A percentile compares a stretch with the other conserved stretches of the same genome.
phyloP scores from a whole-genome alignment of 75 land plant species.

The Ceratopteris richardii region DNA sequence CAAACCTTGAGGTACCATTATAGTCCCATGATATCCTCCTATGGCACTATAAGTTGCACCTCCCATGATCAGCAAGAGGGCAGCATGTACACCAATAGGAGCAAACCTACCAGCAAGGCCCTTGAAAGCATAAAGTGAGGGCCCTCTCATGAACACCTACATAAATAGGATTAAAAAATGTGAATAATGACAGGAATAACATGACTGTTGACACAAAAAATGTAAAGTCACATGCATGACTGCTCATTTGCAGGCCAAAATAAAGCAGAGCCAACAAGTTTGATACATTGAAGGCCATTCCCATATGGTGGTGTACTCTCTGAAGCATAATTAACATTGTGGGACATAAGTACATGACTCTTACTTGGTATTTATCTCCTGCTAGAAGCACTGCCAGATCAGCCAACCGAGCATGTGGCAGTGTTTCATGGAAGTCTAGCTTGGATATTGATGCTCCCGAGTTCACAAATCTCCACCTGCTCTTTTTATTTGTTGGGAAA shows the following conservation, averaged over 20 bases:
- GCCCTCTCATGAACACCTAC: conserved; percentile 75
- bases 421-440: conserved; percentile 55
- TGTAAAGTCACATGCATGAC: too few relatives aligned
- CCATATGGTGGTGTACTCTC: too few relatives aligned
- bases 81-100: conserved; percentile 94
- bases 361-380: conserved; percentile 86
- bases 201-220: too few relatives aligned
- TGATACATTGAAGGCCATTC: too few relatives aligned
- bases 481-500: background rate
- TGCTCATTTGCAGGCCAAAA: too few relatives aligned
- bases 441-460: conserved; percentile 53
- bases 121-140: conserved; percentile 80
- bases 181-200: too few relatives aligned
- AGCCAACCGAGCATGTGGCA: conserved; percentile 56
- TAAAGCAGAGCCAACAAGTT: too few relatives aligned
- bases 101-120: conserved; percentile 93
- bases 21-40: conserved; percentile 76
- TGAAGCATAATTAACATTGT: too few relatives aligned
- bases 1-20: conserved; percentile 92
- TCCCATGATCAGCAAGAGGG: conserved; percentile 86
- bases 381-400: conserved; percentile 70
- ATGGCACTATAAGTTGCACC: conserved; percentile 84
- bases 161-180: too few relatives aligned
- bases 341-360: too few relatives aligned
- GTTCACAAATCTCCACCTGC: conserved; percentile 77